Evolutionary conservation across 306 rosid genomes (phyloP), one percentile per base, ranked within the genome.

Genomic region (Prunus davidiana): DNA sequence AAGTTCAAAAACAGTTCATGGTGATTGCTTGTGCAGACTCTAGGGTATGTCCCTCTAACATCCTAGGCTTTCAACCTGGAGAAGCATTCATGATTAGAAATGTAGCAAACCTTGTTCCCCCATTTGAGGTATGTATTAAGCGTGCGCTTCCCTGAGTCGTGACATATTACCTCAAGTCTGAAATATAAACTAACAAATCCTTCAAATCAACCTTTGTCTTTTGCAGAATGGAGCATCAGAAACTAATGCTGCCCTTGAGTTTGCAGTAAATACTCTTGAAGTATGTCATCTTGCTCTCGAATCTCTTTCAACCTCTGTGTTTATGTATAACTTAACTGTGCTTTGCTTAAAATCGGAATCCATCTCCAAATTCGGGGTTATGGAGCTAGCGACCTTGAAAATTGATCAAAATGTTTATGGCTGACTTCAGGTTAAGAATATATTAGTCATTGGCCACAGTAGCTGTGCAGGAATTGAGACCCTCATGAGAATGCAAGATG

Each of bases 21-120:
- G 97, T 90, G 76, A 92, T 95, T 82, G 91, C 88, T 83, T 95
- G 99, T 86, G 97, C 91, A 86, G 97, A 92, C 82, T 95, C 97
- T 54, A 89, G 97, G 76, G 97, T 95, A 30, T 95, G 99, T 76
- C 99, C 97, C 69, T 92, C 99, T 56, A 92, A 89, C 84, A 77
- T 92, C 63, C 89, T 92, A 45, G 96, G 97, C 79, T 88, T 95
- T 81, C 90, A 89, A 88, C 98, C 98, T 3, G 97, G 98, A 10
- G 97, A 95, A 46, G 98, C 84, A n/a, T 95, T 95, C 70, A 89
- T 83, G 86, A 86, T 90, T 65, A 88, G 98, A 25, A 95, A 95
- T 68, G 84, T 95, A 45, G 98, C 97, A 13, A 95, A 95, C 81
- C 92, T 95, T 80, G 93, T 95, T 52, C 97, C 98, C 30, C 71